Base-by-base conservation (phyloP, 2,329 filamentous ascomycete species). In the Ophiosphaerella herpotricha region DNA sequence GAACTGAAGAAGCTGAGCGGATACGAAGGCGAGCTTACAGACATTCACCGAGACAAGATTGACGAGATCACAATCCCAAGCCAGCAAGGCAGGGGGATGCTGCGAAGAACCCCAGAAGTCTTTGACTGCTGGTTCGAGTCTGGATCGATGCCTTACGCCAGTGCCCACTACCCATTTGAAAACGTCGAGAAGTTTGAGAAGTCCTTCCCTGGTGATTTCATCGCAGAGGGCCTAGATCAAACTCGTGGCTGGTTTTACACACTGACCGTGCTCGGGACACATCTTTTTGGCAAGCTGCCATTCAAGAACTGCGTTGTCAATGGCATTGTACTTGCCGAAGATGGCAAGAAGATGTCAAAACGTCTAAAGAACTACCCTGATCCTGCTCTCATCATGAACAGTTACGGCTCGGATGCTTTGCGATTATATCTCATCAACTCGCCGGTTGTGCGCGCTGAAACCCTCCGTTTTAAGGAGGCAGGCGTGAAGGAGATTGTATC, bases 311-410 rank as follows among this genome's bases (percentile, higher is more conserved):
- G 91, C 64, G 90, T 97, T n/a, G 91, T 96, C 55, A 97, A 96
- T 68, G 92, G 92, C 42, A 94, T 96, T 55, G 91, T 97, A 4
- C 82, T 97, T 35, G 92, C 92, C 1, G 91, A 96, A 71, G 91
- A 96, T 67, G 93, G 93, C 48, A 97, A 96, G 80, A 97, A 97
- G 80, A 97, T 97, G 93, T 96, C 91, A 6, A 97, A 97, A 77
- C 85, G 93, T 46, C 80, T 96, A 50, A 95, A 97, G 78, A 97
- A 97, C 75, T 97, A 96, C 73, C 93, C 93, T 0, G 91, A 96
- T 66, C 93, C 93, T 9, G 79, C 79, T 48, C 78, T 91, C 43
- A 85, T 97, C 60, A 94, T 97, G 82, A 78, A 88, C 50, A 88
- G 88, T 67, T 96, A 96, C 70, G 93, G 93, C 16, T 92, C 91